These are phyloP conservation scores for Euphorbia peplus DNA, from an alignment of 345 rosid species.

Conservation along the genomic window DNA sequence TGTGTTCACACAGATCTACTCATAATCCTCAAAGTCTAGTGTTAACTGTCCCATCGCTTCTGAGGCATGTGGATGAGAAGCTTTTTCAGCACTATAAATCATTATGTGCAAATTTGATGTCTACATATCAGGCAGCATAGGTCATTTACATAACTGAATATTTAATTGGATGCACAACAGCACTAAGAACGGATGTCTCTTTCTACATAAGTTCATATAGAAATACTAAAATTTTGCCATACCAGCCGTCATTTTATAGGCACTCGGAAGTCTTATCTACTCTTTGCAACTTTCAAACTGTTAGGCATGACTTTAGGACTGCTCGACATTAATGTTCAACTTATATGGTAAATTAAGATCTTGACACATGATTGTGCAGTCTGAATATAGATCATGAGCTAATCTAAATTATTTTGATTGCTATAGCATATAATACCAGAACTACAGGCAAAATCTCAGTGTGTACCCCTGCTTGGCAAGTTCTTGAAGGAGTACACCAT, in stretches of 20 bases:
- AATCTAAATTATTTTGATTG: conserved; percentile 6
- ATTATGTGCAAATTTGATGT: neutral
- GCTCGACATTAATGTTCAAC: neutral
- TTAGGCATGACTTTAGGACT: neutral
- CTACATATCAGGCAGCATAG: neutral
- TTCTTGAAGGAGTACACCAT: conserved; percentile 94
- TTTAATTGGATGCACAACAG: neutral
- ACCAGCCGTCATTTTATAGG: neutral
- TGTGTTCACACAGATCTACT: neutral
- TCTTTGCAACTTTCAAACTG: neutral
- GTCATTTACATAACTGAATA: neutral
- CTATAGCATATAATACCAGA: conserved; percentile 27
- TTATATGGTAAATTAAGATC: conserved; percentile 3
- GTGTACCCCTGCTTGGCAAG: conserved; percentile 89
- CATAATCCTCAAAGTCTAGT: neutral
- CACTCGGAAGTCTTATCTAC: neutral
- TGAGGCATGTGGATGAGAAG: neutral
- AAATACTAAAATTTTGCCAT: neutral
- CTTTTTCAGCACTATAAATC: neutral
- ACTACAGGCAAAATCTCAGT: conserved; percentile 37
- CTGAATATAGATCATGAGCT: neutral
- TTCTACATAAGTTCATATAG: neutral
- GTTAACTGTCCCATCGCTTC: neutral
- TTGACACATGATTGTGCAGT: neutral
- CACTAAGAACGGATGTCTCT: neutral